phyloP scores from a whole-genome alignment of 1,284 basidiomycete species.

The Marasmius oreades region DNA sequence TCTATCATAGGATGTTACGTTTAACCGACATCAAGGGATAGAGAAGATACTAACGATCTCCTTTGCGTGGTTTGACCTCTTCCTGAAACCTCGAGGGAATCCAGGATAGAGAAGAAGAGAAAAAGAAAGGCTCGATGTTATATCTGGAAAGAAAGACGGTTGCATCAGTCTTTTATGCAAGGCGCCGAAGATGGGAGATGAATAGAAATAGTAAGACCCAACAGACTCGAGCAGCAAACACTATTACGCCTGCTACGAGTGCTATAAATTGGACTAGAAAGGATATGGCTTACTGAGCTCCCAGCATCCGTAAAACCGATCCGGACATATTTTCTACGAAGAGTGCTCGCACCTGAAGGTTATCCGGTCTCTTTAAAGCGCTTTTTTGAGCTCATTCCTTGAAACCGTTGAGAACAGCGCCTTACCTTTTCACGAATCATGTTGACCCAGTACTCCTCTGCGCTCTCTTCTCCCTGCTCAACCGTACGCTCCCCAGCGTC shows the following conservation, averaged over 20 bases:
- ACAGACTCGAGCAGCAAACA: no score
- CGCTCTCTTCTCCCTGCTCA: conserved; percentile 18
- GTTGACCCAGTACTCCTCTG: conserved; percentile 31
- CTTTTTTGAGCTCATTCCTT: no score
- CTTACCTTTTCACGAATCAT: conserved; percentile 30
- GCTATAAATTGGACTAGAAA: no score
- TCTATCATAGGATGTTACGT: neutral
- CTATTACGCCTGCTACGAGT: no score
- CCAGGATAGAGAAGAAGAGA: conserved; percentile 46
- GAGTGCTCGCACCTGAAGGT: conserved; percentile 34
- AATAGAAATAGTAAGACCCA: no score
- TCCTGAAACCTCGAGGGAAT: conserved; percentile 47
- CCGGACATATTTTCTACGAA: conserved; percentile 41
- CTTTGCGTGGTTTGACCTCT: conserved; percentile 26
- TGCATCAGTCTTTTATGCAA: no score
- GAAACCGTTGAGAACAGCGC: neutral
- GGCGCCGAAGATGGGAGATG: no score
- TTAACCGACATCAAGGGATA: neutral
- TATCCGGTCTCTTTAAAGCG: conserved; percentile 23
- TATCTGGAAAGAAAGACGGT: conserved; percentile 27
- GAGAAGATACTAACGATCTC: conserved; percentile 34
- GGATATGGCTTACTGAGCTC: conserved; percentile 36
- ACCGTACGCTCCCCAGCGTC: conserved; percentile 21
- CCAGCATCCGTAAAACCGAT: conserved; percentile 43
- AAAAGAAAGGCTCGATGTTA: conserved; percentile 49